phyloP scores from a whole-genome alignment of 176 grass and related monocot genomes.

The Cenchrus americanus region DNA sequence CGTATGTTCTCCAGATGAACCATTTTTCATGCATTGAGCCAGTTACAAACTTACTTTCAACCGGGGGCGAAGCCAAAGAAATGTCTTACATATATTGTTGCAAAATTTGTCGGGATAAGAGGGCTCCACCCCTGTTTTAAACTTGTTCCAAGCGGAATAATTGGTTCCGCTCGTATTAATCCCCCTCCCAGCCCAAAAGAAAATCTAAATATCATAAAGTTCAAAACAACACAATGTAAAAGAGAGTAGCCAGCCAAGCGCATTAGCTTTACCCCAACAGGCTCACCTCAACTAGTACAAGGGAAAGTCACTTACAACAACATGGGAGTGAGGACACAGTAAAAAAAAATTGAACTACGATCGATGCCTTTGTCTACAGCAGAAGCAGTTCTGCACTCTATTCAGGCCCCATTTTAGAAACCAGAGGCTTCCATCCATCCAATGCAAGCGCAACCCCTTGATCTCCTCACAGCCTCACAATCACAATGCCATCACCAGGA shows the following conservation, averaged over 20 bases:
- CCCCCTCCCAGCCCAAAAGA: not conserved
- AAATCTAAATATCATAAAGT: not conserved
- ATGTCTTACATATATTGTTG: not conserved
- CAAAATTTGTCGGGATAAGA: not conserved
- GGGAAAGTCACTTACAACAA: conserved; percentile 18
- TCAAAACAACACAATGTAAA: not conserved
- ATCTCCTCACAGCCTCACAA: not conserved
- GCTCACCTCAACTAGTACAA: not conserved
- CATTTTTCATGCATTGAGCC: not conserved
- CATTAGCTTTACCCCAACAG: conserved; percentile 14
- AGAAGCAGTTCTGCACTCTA: not conserved
- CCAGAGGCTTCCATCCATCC: conserved; percentile 27
- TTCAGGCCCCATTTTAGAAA: conserved; percentile 10
- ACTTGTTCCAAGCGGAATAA: not conserved
- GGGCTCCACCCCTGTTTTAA: not conserved
- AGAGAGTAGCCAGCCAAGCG: not conserved
- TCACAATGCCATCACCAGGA: conserved; percentile 36
- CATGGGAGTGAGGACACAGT: not conserved
- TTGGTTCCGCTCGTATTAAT: not conserved
- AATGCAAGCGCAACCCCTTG: not conserved
- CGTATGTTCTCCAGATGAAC: too few species aligned
- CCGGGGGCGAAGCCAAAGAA: too few species aligned
- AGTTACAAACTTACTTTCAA: not conserved
- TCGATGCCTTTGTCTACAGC: conserved; percentile 21
- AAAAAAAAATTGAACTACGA: not conserved